These are phyloP conservation scores for Neofusicoccum parvum DNA, from an alignment of 2,329 filamentous ascomycete species.

Conservation along the genomic window DNA sequence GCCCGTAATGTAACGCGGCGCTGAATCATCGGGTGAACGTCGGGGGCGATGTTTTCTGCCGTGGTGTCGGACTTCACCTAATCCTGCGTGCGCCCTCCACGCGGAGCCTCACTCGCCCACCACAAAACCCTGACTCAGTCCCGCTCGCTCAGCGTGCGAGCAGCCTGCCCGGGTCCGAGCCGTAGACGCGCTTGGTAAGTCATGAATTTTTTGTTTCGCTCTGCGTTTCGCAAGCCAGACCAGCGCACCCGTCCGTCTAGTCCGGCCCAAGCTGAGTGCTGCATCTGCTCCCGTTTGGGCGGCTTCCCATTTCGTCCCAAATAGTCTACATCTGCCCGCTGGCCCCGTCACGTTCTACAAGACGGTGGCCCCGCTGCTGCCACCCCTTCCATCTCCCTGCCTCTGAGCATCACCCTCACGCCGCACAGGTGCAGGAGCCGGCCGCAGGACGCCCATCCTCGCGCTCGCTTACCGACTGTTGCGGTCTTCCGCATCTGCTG, in stretches of 20 bases:
- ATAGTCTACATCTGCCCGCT: neutral
- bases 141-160: neutral
- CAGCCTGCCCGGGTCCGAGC: too few species aligned
- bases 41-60: neutral
- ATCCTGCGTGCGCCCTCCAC: neutral
- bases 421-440: neutral
- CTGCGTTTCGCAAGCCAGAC: neutral
- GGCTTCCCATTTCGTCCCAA: neutral
- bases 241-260: neutral
- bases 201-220: neutral
- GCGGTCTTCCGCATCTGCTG: neutral
- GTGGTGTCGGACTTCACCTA: conserved; percentile 1
- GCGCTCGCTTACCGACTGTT: neutral
- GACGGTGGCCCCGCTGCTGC: neutral
- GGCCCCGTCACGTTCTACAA: neutral
- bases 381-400: neutral
- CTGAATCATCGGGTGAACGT: neutral
- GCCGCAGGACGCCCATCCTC: neutral
- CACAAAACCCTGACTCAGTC: neutral
- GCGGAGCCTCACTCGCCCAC: neutral
- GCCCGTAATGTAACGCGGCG: neutral
- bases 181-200: neutral
- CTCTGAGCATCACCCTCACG: neutral
- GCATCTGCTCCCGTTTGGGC: neutral
- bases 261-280: too few species aligned